Conservation (phyloP, 2,329 filamentous ascomycete species). For the Fonsecaea pedrosoi region DNA sequence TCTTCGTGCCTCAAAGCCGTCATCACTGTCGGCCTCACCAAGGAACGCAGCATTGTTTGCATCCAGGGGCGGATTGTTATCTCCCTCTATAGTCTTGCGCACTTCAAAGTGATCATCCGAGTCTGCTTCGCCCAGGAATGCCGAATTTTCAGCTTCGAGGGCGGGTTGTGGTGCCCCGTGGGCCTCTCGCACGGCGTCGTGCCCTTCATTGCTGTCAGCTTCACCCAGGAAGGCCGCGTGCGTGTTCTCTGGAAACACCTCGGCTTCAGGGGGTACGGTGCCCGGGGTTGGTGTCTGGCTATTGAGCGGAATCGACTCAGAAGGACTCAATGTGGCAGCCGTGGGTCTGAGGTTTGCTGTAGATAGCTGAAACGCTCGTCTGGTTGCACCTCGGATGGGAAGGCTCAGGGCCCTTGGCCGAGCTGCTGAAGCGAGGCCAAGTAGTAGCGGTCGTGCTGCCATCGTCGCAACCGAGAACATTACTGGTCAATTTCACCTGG, state of each 20-base stretch:
- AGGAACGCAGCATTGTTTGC: conserved; percentile 30
- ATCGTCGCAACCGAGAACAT: conserved; percentile 13
- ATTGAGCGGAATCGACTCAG: conserved; percentile 11
- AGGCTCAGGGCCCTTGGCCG: conserved; percentile 5
- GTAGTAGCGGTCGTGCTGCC: conserved; percentile 31
- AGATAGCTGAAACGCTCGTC: conserved; percentile 23
- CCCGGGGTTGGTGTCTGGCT: conserved; percentile 21
- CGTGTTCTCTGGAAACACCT: conserved; percentile 21
- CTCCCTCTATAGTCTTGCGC: conserved; percentile 27
- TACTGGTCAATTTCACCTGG: not conserved
- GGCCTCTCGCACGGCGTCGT: conserved; percentile 27
- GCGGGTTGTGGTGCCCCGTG: conserved; percentile 27
- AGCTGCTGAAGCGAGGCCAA: conserved; percentile 18
- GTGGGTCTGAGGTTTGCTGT: conserved; percentile 15
- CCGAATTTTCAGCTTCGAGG: conserved; percentile 32
- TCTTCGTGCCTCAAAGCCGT: conserved; percentile 34
- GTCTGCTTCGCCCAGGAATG: conserved; percentile 34
- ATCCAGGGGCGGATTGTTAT: conserved; percentile 26
- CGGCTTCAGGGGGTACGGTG: conserved; percentile 13
- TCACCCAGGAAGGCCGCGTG: conserved; percentile 37
- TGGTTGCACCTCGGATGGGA: not conserved
- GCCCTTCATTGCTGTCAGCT: conserved; percentile 37
- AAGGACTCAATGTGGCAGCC: conserved; percentile 18
- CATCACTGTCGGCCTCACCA: conserved; percentile 36
- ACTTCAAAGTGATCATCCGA: conserved; percentile 34